phyloP scores from a whole-genome alignment of 306 rosid genomes.

The Begonia peltatifolia region DNA sequence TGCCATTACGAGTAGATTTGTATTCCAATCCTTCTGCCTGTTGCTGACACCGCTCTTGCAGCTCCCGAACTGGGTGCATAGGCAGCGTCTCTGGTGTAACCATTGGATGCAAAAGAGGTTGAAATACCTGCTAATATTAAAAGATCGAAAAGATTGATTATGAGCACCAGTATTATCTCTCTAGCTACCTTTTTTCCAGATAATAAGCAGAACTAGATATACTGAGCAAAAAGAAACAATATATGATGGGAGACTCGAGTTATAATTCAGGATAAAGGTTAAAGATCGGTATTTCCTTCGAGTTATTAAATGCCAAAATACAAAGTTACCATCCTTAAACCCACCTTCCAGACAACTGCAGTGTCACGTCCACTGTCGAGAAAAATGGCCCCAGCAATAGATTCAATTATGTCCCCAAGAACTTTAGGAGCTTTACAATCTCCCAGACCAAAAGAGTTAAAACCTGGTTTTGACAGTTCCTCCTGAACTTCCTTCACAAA shows the following conservation, averaged over 20 bases:
- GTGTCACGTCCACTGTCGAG: conserved; percentile 79
- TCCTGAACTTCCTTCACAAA: conserved; percentile 87
- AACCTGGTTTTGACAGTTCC: conserved; percentile 73
- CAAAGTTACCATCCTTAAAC: neutral
- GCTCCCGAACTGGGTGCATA: conserved; percentile 99
- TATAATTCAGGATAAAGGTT: too few relatives aligned
- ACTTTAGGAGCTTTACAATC: conserved; percentile 99
- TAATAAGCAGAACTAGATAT: too few relatives aligned
- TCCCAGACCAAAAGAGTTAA: conserved; percentile 96
- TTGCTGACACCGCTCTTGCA: conserved; percentile 98
- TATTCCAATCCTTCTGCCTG: conserved; percentile 97
- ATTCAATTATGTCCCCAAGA: conserved; percentile 95
- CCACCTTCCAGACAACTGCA: conserved; percentile 69
- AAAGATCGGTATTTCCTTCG: too few relatives aligned
- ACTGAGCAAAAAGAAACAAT: neutral
- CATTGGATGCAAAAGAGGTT: conserved; percentile 93
- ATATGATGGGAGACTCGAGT: neutral
- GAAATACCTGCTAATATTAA: conserved; percentile 41
- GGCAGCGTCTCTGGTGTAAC: conserved; percentile 99
- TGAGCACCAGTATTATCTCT: too few relatives aligned
- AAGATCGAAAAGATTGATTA: neutral
- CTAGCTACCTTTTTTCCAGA: too few relatives aligned
- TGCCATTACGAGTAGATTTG: conserved; percentile 80
- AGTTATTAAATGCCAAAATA: neutral
- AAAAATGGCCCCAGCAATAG: conserved; percentile 93